phyloP scores from a whole-genome alignment of 805 yeast species.

The Candida ponderosae region DNA sequence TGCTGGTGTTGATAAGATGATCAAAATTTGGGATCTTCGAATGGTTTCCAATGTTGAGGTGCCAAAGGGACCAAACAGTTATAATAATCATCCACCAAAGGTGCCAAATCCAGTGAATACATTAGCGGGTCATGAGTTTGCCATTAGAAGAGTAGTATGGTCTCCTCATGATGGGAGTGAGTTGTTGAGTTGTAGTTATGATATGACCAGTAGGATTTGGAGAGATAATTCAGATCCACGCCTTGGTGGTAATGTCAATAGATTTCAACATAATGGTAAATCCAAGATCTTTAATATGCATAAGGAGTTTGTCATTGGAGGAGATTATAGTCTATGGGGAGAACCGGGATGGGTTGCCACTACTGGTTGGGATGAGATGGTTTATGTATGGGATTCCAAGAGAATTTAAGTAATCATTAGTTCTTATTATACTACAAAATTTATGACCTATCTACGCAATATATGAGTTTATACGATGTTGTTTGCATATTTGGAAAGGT shows the following conservation, averaged over 20 bases:
- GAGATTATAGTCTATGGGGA: slow-evolving; percentile 97
- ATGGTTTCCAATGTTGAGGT: slow-evolving; percentile 42
- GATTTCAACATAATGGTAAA: slow-evolving; percentile 40
- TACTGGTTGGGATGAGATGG: slow-evolving; percentile 96
- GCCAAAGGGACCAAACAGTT: slow-evolving; percentile 24
- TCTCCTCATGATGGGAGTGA: slow-evolving; percentile 77
- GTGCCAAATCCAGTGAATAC: slow-evolving; percentile 71
- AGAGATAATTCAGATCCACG: slow-evolving; percentile 47
- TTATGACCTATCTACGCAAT: too few relatives aligned
- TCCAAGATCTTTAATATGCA: slow-evolving; percentile 58
- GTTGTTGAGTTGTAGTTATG: slow-evolving; percentile 75
- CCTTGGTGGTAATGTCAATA: slow-evolving; percentile 29
- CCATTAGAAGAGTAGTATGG: slow-evolving; percentile 79
- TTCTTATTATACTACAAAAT: not conserved
- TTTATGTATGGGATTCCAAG: slow-evolving; percentile 78
- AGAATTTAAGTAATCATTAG: slow-evolving; percentile 16
- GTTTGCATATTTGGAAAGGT: too few relatives aligned
- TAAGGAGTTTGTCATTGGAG: slow-evolving; percentile 84
- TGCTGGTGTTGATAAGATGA: slow-evolving; percentile 84
- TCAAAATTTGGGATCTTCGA: slow-evolving; percentile 84
- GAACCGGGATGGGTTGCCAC: slow-evolving; percentile 93
- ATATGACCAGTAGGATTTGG: slow-evolving; percentile 91
- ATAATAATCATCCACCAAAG: slow-evolving; percentile 33
- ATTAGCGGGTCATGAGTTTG: slow-evolving; percentile 80
- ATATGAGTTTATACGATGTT: too few relatives aligned